Base-by-base conservation (phyloP, 2,329 filamentous ascomycete species). In the Phyllosticta citriasiana region DNA sequence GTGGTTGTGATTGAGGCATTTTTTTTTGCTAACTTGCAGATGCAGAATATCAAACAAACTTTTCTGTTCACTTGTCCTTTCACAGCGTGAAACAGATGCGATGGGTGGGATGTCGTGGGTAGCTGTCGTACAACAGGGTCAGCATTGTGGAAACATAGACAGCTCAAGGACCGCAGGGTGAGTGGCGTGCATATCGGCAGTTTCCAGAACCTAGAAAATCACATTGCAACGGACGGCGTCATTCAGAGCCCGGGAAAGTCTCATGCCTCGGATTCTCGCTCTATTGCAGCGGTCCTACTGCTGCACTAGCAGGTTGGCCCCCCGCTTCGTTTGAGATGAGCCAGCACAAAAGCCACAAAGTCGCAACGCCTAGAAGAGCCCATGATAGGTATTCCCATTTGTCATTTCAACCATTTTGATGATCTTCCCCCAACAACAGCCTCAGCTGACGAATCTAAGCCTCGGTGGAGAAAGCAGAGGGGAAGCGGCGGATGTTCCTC, bases 401-500 rank as follows among this genome's bases (percentile, higher is more conserved):
- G 33, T 19, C 54, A 56, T 61, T 59, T 53, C 59, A 53, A 53
- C 54, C 26, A 56, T 35, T 54, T 25, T 22, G 51, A 27, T 27
- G 26, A 30, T 30, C 9, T 8, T 8, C 3, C 19, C 19, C 30
- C 59, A 40, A 35, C 54, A 19, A 55, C 19, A 55, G 52, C 58
- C 25, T 40, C 33, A 40, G 35, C 25, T 25, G 35, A 40, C 22
- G 47, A 47, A 57, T 63, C 65, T 74, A 73, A 66, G 71, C 71
- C 65, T 71, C 68, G 57, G 65, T 59, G 67, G 74, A 79, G 82
- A 95, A 99, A 76, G 94, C 94, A 66, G 89, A 88, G 72, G 94
- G 94, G 90, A 97, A 99, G 73, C 90, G 86, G 80, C 86, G 87
- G 76, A 99, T 87, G 88, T 99, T 99, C 71, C 88, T 71, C 77